Evolutionary conservation across 164 flowering plant genomes (phyloP), one percentile per base, ranked within the genome.

Genomic region (Liquidambar formosana): DNA sequence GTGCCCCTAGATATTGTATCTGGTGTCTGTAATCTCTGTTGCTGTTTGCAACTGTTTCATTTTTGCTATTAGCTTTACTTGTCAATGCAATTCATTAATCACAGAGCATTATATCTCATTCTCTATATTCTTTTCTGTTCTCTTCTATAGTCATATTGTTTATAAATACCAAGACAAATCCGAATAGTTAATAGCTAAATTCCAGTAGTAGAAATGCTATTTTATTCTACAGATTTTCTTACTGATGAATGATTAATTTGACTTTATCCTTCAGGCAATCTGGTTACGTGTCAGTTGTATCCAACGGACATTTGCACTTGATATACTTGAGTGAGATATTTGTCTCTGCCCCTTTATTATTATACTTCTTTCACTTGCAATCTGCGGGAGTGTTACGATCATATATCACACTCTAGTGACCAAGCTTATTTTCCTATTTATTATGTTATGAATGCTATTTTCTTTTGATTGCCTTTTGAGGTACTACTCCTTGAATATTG

Each of bases 241-340:
- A 47, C 12, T 47, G 21, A 48, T 65, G 11, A 57, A 15, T 72
- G 21, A 59, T 58, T 49, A 15, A 14, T 73, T 65, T 66, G 12
- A 22, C 25, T 45, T 69, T 68, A 18, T 69, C 25, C 73, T 71
- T 53, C 85, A 95, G 99, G 96, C 90, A 28, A 69, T 59, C 59
- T 93, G 97, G 97, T 73, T 95, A 69, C 94, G 82, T 28, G 88
- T 83, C 66, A 76, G 59, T 76, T 82, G 88, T 63, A 83, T 88
- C 56, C 97, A 91, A 59, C 86, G 98, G 67, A 83, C 89, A 41
- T 93, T 93, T 83, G 89, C 86, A 8, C 94, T 95, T 71, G 99
- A 95, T 75, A 89, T 95, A 80, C 87, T 95, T 27, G 99, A 95
- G 99, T 95, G 71, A 91, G 99, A 47, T 64, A 44, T 69, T 49